These are phyloP conservation scores for Talaromyces pinophilus DNA, from an alignment of 2,329 filamentous ascomycete species.

Conservation along the genomic window DNA sequence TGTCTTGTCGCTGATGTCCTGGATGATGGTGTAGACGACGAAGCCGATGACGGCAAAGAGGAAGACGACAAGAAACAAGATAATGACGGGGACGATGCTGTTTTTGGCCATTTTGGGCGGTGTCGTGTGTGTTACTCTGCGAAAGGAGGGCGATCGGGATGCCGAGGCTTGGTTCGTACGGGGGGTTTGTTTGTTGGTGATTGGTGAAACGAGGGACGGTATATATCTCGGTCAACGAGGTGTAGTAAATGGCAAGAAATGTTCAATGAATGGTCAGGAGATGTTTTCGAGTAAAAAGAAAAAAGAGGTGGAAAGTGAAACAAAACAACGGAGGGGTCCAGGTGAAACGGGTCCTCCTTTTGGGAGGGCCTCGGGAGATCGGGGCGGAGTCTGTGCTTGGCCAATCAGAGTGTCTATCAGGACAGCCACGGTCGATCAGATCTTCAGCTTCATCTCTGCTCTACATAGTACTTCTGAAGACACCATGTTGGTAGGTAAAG, in stretches of 20 bases:
- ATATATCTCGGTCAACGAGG: neutral
- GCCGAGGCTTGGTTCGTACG: neutral
- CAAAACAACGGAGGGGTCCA: neutral
- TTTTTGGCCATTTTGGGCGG: conserved; percentile 23
- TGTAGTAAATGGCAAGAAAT: neutral
- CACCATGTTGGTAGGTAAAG: no score
- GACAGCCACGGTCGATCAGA: neutral
- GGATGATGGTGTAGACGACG: conserved; percentile 59
- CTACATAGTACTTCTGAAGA: no score
- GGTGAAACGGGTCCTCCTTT: neutral
- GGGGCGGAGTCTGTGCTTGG: conserved; percentile 5
- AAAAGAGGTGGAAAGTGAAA: neutral
- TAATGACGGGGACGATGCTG: conserved; percentile 54
- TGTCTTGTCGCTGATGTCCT: conserved; percentile 60
- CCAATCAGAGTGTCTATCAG: neutral
- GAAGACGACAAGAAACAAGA: conserved; percentile 57
- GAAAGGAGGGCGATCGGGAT: neutral
- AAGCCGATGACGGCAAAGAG: conserved; percentile 57
- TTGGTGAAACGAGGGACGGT: neutral
- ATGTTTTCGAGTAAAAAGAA: neutral
- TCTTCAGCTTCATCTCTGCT: neutral
- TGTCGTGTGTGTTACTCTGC: conserved; percentile 25
- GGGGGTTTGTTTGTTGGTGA: neutral
- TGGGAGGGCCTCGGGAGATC: neutral
- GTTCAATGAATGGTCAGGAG: neutral